Base-by-base conservation (phyloP, 257 asterid species). In the Eucommia ulmoides region DNA sequence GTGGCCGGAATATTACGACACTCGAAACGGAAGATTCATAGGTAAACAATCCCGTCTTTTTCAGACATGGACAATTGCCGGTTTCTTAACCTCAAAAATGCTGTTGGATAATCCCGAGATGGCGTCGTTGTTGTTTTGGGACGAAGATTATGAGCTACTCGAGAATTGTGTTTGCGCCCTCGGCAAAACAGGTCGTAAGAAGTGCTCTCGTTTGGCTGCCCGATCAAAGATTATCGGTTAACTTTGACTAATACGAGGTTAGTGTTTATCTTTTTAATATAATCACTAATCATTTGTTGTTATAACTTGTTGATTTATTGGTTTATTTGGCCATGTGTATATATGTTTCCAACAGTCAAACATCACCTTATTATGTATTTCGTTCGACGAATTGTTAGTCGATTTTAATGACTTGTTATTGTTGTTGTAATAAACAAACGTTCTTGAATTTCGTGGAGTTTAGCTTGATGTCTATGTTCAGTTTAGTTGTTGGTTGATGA, bases 1-100 rank as follows among this genome's bases (percentile, higher is more conserved):
- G 47, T 71, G 78, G 78, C 78, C 74, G 1, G 78, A 71, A 24
- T 71, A 71, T 59, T 71, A 66, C 24, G 78, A 66, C 59, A 66
- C 78, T 1, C 63, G 59, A 61, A 48, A 24, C 25, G 78, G 78
- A 26, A 63, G 63, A 41, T 66, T 71, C 19, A 42, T 63, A 2
- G 78, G 78, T n/a, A 66, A 66, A 44, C 74, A 71, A 55, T 53
- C 71, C 33, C 62, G 71, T 29, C 56, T 66, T 49, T n/a, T 53
- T 59, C 74, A 66, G 33, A 71, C 74, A 2, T 66, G 78, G 74
- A 71, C 78, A 1, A 55, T 71, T 51, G 74, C 78, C 23, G 74
- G 78, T 20, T 71, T 54, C 59, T 50, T 71, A 56, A 62, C 74
- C 19, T 66, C 78, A 19, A 71, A 59, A 50, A 51, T 63, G 68